Base-by-base conservation (phyloP, 139 green algal species). In the Nannochloris sp. region DNA sequence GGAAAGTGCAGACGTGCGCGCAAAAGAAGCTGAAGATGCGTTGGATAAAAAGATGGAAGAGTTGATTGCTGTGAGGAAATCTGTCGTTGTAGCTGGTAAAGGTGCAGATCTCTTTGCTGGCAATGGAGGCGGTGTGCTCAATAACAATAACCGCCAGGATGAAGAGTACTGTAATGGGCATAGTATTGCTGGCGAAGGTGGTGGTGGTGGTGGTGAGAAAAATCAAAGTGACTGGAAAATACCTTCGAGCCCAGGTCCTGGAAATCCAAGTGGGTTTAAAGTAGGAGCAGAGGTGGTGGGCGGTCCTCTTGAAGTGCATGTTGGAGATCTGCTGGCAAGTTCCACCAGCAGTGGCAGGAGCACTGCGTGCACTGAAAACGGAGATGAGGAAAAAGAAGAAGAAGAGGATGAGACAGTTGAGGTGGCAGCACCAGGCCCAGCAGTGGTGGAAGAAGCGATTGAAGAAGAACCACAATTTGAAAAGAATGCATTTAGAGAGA, bases 11-110 rank as follows among this genome's bases (percentile, higher is more conserved):
- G 61, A 83, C 66, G 76, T 80, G 48, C 53, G 10, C 29, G 0
- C 31, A 27, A 77, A 84, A 85, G 44, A 69, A 81, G 64, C 79
- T 94, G 33, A 97, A 75, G 91, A 97, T 53, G 73, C 72, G 24
- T 65, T 97, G 64, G 92, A 97, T 74, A 67, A 68, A 57, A 88
- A 87, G 58, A 96, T 86, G 6, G 83, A 85, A 5, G 89, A 97
- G 80, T 75, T 97, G 31, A 91, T 97, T 27, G 71, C 64, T 9
- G 60, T 95, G 54, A 57, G 84, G 30, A 57, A 58, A 34, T 47
- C n/a, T 44, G 24, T 25, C 30, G 55, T 9, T n/a, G 51, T 59
- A 30, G 10, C n/a, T n/a, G n/a, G n/a, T n/a, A n/a, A n/a, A n/a
- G n/a, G n/a, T n/a, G n/a, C n/a, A n/a, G n/a, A n/a, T n/a, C n/a